Percentiles rank a stretch among this genome's conserved stretches.
These are phyloP conservation scores for Trametes punicea DNA, from an alignment of 768 basidiomycete genomes.

Conservation along the genomic window DNA sequence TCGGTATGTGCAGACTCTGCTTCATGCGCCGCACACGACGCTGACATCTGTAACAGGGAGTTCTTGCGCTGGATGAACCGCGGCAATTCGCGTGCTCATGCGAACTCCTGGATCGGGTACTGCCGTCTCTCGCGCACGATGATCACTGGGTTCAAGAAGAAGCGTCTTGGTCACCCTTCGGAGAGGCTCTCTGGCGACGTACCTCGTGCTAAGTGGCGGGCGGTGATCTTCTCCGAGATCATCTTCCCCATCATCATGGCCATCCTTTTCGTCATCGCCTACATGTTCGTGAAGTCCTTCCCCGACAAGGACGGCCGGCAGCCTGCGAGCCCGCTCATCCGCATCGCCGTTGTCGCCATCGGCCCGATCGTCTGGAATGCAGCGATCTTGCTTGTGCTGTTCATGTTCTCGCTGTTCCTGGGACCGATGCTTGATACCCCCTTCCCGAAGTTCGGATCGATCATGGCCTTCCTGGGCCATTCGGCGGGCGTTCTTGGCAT, in stretches of 20 bases:
- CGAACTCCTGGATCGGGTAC: slow-evolving; percentile 99
- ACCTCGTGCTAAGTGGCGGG: slow-evolving; percentile 89
- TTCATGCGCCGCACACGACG: neutral
- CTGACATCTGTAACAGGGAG: slow-evolving; percentile 53
- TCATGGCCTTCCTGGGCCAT: slow-evolving; percentile 91
- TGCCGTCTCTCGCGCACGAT: slow-evolving; percentile 96
- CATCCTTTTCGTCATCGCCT: slow-evolving; percentile 79
- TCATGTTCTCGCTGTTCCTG: slow-evolving; percentile 87
- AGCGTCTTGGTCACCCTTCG: slow-evolving; percentile 93
- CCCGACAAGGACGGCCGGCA: slow-evolving; percentile 55
- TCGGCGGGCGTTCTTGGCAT: slow-evolving; percentile 77
- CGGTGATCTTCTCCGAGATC: slow-evolving; percentile 84
- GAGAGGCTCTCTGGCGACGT: slow-evolving; percentile 96
- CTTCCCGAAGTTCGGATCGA: slow-evolving; percentile 87
- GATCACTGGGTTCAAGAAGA: slow-evolving; percentile 99
- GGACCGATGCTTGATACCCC: slow-evolving; percentile 85
- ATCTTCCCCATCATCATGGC: slow-evolving; percentile 86
- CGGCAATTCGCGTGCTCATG: slow-evolving; percentile 95
- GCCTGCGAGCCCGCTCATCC: slow-evolving; percentile 82
- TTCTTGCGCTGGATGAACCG: slow-evolving; percentile 99
- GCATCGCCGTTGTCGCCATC: slow-evolving; percentile 88
- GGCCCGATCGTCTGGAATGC: slow-evolving; percentile 98
- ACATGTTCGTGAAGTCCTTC: slow-evolving; percentile 93
- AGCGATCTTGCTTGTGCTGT: slow-evolving; percentile 78
- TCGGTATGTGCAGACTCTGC: slow-evolving; percentile 46